Conservation (phyloP, 768 basidiomycete species). For the Calocybe cyanea region DNA sequence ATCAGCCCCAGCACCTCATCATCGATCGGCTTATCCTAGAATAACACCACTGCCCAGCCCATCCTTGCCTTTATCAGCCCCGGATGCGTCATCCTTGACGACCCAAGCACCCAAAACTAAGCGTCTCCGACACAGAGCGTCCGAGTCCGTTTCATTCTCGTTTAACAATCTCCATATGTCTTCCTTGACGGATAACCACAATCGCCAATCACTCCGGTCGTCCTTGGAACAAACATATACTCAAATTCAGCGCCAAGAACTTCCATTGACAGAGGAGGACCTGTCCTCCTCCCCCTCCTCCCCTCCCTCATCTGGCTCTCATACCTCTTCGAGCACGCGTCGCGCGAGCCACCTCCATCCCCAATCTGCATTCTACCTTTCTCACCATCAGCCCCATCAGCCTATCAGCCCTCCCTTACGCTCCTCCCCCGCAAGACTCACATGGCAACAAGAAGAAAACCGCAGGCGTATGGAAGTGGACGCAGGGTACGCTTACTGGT, state of each 20-base stretch:
- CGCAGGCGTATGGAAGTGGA: constrained; percentile 7
- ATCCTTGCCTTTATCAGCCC: background rate
- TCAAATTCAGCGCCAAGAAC: too few relatives aligned
- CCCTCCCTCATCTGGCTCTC: too few relatives aligned
- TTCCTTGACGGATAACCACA: too few relatives aligned
- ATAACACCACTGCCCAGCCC: constrained; percentile 2
- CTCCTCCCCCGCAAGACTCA: constrained; percentile 8
- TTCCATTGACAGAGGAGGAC: background rate
- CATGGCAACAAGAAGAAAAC: constrained; percentile 12
- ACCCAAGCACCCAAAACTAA: background rate
- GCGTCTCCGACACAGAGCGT: background rate
- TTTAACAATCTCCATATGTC: background rate
- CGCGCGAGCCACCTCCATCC: background rate
- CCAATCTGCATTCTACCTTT: background rate
- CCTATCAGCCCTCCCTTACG: background rate
- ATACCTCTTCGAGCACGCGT: background rate
- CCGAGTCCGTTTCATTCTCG: background rate
- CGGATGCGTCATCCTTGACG: background rate
- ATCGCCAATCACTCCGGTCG: too few relatives aligned
- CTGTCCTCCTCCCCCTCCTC: too few relatives aligned
- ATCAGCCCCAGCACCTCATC: constrained; percentile 42
- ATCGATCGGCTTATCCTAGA: constrained; percentile 10
- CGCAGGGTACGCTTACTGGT: constrained; percentile 13
- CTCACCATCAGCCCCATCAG: background rate
- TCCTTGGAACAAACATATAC: too few relatives aligned